Evolutionary conservation across 495 filamentous ascomycete genomes (phyloP).

Genomic region (Alectoria sarmentosa): DNA sequence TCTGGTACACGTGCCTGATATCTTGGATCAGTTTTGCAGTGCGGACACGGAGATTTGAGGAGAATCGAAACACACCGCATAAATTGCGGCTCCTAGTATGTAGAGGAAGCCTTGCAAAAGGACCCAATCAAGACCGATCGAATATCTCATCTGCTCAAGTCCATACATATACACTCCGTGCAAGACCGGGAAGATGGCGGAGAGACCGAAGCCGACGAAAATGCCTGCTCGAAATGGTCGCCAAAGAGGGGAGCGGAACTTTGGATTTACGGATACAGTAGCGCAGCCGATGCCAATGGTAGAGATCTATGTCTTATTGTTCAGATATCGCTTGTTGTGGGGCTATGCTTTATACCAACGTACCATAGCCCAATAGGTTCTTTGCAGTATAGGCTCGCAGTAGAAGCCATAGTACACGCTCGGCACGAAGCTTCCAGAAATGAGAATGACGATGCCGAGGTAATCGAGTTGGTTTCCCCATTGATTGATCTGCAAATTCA

Average conservation of each 20-base stretch:
- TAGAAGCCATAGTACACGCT: constrained; percentile 47
- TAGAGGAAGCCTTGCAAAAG: constrained; percentile 74
- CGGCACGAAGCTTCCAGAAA: constrained; percentile 45
- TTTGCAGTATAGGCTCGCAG: constrained; percentile 32
- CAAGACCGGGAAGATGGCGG: constrained; percentile 70
- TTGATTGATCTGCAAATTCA: constrained; percentile 4
- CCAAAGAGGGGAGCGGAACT: constrained; percentile 75
- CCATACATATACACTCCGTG: constrained; percentile 66
- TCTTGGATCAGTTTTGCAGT: constrained; percentile 1
- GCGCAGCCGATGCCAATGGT: constrained; percentile 68
- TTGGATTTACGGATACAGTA: constrained; percentile 64
- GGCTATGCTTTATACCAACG: constrained; percentile 30
- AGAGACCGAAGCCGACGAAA: constrained; percentile 86
- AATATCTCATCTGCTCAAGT: constrained; percentile 46
- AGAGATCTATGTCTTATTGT: constrained; percentile 63
- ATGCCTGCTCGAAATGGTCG: constrained; percentile 81
- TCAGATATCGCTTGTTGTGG: constrained; percentile 39
- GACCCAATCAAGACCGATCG: constrained; percentile 82
- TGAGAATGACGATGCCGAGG: constrained; percentile 46
- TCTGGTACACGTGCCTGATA: constrained; percentile 43
- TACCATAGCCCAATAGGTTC: constrained; percentile 42
- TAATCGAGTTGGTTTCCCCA: constrained; percentile 44
- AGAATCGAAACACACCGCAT: constrained; percentile 49
- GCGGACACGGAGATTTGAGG: neutral
- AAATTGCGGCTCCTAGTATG: constrained; percentile 76